Conservation (phyloP, 495 filamentous ascomycete genomes). For the Penicillium lividum region DNA sequence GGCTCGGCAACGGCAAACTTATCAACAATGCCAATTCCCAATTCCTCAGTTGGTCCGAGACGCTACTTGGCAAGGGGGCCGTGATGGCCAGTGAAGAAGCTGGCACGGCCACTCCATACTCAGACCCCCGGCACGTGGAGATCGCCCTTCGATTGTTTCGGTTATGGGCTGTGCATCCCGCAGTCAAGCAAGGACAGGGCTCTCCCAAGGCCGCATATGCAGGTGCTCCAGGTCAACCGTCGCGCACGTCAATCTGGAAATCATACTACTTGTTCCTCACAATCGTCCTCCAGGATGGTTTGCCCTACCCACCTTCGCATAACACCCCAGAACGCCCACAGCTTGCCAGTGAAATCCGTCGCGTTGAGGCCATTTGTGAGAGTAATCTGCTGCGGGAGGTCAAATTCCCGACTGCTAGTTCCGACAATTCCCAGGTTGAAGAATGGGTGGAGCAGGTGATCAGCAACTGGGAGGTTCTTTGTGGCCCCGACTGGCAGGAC, state of each 20-base stretch:
- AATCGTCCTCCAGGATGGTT: conserved; percentile 44
- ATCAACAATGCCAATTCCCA: conserved; percentile 43
- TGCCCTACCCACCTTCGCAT: conserved; percentile 35
- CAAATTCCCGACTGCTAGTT: conserved; percentile 78
- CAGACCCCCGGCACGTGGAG: conserved; percentile 31
- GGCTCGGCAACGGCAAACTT: conserved; percentile 47
- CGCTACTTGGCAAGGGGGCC: conserved; percentile 70
- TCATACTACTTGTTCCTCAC: conserved; percentile 79
- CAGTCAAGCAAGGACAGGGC: conserved; percentile 46
- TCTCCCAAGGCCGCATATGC: conserved; percentile 37
- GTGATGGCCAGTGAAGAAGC: conserved; percentile 60
- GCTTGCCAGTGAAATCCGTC: conserved; percentile 69
- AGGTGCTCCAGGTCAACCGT: conserved; percentile 21
- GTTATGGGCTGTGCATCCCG: conserved; percentile 43
- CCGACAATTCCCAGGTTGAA: conserved; percentile 73
- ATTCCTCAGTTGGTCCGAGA: conserved; percentile 74
- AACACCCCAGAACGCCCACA: conserved; percentile 56
- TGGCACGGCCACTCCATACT: conserved; percentile 33
- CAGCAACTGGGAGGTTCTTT: conserved; percentile 79
- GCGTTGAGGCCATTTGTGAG: conserved; percentile 73
- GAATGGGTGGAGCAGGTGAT: conserved; percentile 78
- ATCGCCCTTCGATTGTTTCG: conserved; percentile 42
- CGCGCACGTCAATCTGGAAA: conserved; percentile 60
- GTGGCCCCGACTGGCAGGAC: conserved; percentile 70
- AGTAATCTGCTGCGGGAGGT: conserved; percentile 69